Percentiles rank a stretch among this genome's conserved stretches.
Conservation (phyloP, 148 eudicot genomes). For the Heliosperma pusillum region DNA sequence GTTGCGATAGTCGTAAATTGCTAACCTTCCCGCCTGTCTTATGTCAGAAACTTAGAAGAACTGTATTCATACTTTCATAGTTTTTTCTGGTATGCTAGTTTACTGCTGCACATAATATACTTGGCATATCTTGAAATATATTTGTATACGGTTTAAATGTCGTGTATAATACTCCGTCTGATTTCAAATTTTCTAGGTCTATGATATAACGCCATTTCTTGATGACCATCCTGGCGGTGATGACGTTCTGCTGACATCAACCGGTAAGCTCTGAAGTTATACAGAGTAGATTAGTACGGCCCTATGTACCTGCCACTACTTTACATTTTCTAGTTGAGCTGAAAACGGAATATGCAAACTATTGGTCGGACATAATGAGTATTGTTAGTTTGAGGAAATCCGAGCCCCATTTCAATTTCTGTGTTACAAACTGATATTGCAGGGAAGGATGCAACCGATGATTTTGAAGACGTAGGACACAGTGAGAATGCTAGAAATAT, state of each 20-base stretch:
- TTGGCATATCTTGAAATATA: not conserved
- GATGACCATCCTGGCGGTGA: slow-evolving; percentile 7
- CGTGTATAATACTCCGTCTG: not conserved
- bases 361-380: too few species aligned
- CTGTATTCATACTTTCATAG: too few species aligned
- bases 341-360: too few species aligned
- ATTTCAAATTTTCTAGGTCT: not conserved
- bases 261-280: slow-evolving; percentile 26
- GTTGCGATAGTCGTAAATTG: too few species aligned
- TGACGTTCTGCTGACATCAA: slow-evolving; percentile 1
- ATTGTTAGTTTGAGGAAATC: too few species aligned
- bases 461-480: slow-evolving; percentile 52
- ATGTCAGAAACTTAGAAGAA: too few species aligned
- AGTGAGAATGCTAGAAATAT: slow-evolving; percentile 35
- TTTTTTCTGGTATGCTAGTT: too few species aligned
- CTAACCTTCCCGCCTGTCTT: too few species aligned
- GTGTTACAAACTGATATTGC: not conserved
- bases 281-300: too few species aligned
- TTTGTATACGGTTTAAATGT: not conserved
- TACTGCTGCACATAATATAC: too few species aligned
- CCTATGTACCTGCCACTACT: not conserved
- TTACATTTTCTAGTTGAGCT: too few species aligned
- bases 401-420: not conserved
- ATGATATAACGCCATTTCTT: not conserved
- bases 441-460: slow-evolving; percentile 54